Base-by-base conservation (phyloP, 257 asterid genomes). In the Plantago major region DNA sequence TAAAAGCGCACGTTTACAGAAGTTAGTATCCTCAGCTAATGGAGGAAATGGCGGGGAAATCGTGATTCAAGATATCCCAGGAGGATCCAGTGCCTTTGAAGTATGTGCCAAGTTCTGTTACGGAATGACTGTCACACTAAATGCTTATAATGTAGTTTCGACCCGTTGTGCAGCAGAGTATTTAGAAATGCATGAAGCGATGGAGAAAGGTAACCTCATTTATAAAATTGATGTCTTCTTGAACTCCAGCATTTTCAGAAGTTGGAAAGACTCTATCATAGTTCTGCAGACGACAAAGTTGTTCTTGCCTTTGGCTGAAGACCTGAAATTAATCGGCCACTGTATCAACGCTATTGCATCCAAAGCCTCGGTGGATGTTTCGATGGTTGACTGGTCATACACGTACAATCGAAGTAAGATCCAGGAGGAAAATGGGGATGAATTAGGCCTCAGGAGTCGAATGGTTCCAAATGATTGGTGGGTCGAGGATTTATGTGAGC, bases 191-290 rank as follows among this genome's bases (percentile, higher is more conserved):
- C 80, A 87, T 1, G 99, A 93, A 67, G 49, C 74, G 3, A 49
- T 83, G 1, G 99, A 93, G 68, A 93, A 89, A 63, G 97, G 99
- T 6, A 93, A 93, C 67, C 90, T 93, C 26, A 60, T 83, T 50
- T 87, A 84, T 84, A 93, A 93, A 79, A 65, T 93, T 13, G 97
- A 89, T n/a, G 96, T 89, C 61, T 93, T 93, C 76, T 75, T 93
- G 28, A 84, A 59, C 73, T 80, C 95, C 0, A 87, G 95, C 80
- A 71, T 93, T 51, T 81, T 86, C 80, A 75, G 95, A 51, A 84
- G 96, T 81, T 93, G 99, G 99, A 93, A 87, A 66, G 99, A 93
- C 79, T 89, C 99, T 0, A 89, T 93, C 14, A 78, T 93, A n/a
- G 91, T 77, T 56, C 94, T 93, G 42, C 99, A 85, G 77, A 73